These are phyloP conservation scores for Boletus tylopilopsis DNA, from an alignment of 768 basidiomycete genomes.

Conservation along the genomic window DNA sequence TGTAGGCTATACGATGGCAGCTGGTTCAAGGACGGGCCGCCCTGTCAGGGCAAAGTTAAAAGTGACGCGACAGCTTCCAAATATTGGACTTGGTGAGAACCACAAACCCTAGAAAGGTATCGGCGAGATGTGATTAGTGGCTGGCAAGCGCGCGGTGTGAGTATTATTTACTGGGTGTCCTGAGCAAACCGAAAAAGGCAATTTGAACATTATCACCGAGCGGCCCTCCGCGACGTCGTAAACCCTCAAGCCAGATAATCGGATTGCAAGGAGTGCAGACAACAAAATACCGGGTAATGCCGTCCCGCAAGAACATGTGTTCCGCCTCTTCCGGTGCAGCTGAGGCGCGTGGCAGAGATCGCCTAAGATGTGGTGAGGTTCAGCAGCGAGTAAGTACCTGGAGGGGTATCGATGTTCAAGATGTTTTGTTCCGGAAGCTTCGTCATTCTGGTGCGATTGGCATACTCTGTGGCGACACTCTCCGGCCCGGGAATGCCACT, in stretches of 20 bases:
- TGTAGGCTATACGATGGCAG: constrained; percentile 12
- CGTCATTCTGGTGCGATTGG: neutral
- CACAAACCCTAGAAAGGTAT: neutral
- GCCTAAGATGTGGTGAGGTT: neutral
- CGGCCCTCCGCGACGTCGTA: neutral
- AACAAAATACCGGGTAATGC: neutral
- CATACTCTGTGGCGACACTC: neutral
- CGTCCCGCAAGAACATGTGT: neutral
- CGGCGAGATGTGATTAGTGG: neutral
- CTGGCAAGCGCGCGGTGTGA: neutral
- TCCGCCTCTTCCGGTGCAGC: neutral
- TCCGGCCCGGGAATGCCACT: too few species aligned
- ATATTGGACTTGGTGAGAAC: neutral
- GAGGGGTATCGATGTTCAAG: too few species aligned
- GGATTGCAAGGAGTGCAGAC: neutral
- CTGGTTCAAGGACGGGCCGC: neutral
- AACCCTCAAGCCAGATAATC: too few species aligned
- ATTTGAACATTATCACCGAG: neutral
- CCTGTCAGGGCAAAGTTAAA: neutral
- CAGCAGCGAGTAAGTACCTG: too few species aligned
- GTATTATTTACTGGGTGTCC: neutral
- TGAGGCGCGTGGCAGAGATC: too few species aligned
- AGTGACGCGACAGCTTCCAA: neutral
- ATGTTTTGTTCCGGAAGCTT: neutral
- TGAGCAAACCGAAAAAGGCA: constrained; percentile 11